A percentile compares a stretch with the other conserved stretches of the same genome.
These are phyloP conservation scores for Suillus decipiens DNA, from an alignment of 768 basidiomycete species.

Conservation along the genomic window DNA sequence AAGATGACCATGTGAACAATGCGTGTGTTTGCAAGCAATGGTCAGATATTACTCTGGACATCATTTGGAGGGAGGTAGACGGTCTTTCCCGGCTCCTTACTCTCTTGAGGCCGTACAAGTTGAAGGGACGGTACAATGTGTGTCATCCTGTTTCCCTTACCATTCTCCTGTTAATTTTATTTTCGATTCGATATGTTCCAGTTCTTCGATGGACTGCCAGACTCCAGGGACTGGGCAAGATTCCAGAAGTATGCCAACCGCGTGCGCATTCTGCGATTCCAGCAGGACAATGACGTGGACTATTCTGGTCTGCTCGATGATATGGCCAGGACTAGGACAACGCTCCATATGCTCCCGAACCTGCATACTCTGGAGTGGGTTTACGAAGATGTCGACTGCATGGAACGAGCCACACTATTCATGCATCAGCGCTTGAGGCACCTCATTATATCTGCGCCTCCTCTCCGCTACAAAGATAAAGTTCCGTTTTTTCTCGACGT, in stretches of 20 bases:
- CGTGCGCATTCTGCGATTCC: slow-evolving; percentile 41
- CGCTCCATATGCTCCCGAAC: slow-evolving; percentile 55
- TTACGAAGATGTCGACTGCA: slow-evolving; percentile 21
- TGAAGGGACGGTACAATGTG: slow-evolving; percentile 24
- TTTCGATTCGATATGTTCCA: slow-evolving; percentile 19
- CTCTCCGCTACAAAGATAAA: slow-evolving; percentile 13
- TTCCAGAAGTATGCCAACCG: slow-evolving; percentile 57
- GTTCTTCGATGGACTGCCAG: slow-evolving; percentile 44
- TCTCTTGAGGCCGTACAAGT: slow-evolving; percentile 48
- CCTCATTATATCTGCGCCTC: slow-evolving; percentile 34
- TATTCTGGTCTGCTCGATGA: slow-evolving; percentile 41
- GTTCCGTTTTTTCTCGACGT: slow-evolving; percentile 39
- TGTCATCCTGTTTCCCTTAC: slow-evolving; percentile 15
- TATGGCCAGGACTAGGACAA: slow-evolving; percentile 55
- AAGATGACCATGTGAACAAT: slow-evolving; percentile 40
- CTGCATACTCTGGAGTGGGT: slow-evolving; percentile 54
- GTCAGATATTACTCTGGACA: slow-evolving; percentile 58
- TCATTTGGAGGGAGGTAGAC: slow-evolving; percentile 57
- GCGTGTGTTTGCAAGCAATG: slow-evolving; percentile 60
- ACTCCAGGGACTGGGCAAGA: slow-evolving; percentile 53
- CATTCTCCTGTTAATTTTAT: neutral
- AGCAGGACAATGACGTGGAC: slow-evolving; percentile 15
- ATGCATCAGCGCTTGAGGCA: slow-evolving; percentile 55
- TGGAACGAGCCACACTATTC: slow-evolving; percentile 50
- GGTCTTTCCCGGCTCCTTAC: slow-evolving; percentile 47